Conservation (phyloP, 2,329 filamentous ascomycete genomes). For the Sarocladium brachiariae region DNA sequence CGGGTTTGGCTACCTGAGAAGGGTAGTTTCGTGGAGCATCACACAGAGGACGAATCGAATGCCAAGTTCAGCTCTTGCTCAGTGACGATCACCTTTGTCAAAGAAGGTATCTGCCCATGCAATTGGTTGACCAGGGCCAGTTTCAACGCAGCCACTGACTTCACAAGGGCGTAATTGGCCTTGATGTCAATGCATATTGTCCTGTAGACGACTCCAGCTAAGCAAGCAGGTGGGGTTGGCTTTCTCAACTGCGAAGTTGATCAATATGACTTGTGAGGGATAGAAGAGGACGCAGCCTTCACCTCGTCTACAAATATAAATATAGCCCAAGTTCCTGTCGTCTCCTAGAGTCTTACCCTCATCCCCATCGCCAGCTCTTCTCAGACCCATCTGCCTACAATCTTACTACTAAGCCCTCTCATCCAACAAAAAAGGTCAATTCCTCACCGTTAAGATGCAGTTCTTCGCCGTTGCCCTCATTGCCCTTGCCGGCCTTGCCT, state of each 20-base stretch:
- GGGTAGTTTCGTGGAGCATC: slow-evolving; percentile 3
- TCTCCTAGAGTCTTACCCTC: not conserved
- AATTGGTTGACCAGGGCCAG: not conserved
- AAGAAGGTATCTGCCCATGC: not conserved
- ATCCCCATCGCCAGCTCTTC: not conserved
- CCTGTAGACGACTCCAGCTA: too few species aligned
- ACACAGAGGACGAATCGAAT: not conserved
- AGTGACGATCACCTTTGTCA: slow-evolving; percentile 4
- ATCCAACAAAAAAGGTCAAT: not conserved
- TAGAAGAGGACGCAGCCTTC: too few species aligned
- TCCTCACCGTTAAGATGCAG: slow-evolving; percentile 20
- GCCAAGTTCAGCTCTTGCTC: slow-evolving; percentile 4
- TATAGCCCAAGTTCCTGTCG: not conserved
- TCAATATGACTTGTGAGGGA: too few species aligned
- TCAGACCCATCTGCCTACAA: not conserved
- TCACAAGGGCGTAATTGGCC: not conserved
- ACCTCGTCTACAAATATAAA: not conserved
- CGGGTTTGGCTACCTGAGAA: not conserved
- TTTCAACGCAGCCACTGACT: slow-evolving; percentile 8
- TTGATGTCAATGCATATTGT: slow-evolving; percentile 5
- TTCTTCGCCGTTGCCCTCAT: slow-evolving; percentile 22
- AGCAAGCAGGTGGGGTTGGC: too few species aligned
- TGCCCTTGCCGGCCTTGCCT: slow-evolving; percentile 18
- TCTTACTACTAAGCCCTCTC: not conserved
- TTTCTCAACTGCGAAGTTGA: not conserved